These are phyloP conservation scores for Colletotrichum tropicicola DNA, from an alignment of 2,329 filamentous ascomycete genomes.

Conservation along the genomic window DNA sequence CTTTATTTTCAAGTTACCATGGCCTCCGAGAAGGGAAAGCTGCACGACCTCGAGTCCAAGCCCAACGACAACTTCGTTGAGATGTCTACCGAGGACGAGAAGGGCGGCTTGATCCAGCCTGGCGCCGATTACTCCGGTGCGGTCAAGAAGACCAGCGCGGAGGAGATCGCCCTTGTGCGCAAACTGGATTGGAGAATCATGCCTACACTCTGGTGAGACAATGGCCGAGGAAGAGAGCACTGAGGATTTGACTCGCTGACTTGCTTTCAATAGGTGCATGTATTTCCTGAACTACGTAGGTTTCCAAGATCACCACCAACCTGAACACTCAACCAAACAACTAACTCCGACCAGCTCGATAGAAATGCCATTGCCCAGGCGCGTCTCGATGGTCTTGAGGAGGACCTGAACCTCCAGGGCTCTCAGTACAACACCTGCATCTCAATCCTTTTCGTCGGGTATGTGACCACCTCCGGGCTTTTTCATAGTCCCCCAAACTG, in stretches of 20 bases:
- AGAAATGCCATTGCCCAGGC: constrained; percentile 67
- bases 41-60: constrained; percentile 35
- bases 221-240: neutral
- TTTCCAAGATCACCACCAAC: neutral
- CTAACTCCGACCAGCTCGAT: constrained; percentile 46
- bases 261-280: constrained; percentile 35
- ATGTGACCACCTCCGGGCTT: constrained; percentile 17
- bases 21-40: constrained; percentile 17
- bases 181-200: constrained; percentile 48
- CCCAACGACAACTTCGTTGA: constrained; percentile 36
- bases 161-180: constrained; percentile 46
- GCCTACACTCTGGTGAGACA: constrained; percentile 44
- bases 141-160: constrained; percentile 40
- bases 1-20: neutral
- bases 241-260: neutral
- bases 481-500: neutral
- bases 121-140: constrained; percentile 45
- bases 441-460: constrained; percentile 61
- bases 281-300: constrained; percentile 50
- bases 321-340: neutral
- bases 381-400: constrained; percentile 60
- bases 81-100: constrained; percentile 33
- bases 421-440: constrained; percentile 59
- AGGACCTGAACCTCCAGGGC: constrained; percentile 57
- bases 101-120: constrained; percentile 33